A percentile compares a stretch with the other conserved stretches of the same genome.
These are phyloP conservation scores for Acanthamoeba divionensis DNA, from an alignment of 208 protist species.

Conservation along the genomic window DNA sequence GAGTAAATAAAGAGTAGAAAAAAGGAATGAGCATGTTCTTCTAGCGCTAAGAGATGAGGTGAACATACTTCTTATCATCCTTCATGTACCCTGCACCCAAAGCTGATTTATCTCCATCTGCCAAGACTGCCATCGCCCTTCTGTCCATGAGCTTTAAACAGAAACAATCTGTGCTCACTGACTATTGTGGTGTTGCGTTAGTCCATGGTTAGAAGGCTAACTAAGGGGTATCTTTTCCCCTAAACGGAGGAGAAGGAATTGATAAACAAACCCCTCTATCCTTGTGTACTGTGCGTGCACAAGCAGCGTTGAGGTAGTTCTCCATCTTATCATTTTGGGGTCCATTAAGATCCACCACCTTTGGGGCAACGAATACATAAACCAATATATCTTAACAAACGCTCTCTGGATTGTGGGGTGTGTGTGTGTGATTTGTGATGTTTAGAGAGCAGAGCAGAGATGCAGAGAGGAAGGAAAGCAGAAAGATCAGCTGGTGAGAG, in stretches of 20 bases:
- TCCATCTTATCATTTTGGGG: slow-evolving; percentile 3
- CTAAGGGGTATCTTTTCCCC: too few relatives aligned
- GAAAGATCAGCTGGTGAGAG: background rate
- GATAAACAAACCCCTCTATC: background rate
- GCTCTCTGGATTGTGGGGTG: too few relatives aligned
- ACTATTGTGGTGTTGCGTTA: background rate
- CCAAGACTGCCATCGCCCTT: background rate
- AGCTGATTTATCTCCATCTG: background rate
- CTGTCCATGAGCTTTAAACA: slow-evolving; percentile 27
- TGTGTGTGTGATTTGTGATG: too few relatives aligned
- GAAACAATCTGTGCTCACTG: slow-evolving; percentile 10
- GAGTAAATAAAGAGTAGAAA: too few relatives aligned
- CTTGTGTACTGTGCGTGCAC: slow-evolving; percentile 8
- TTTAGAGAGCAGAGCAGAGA: too few relatives aligned
- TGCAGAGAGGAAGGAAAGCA: background rate
- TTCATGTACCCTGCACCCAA: background rate
- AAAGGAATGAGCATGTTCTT: too few relatives aligned
- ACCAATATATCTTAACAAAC: too few relatives aligned
- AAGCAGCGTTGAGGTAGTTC: slow-evolving; percentile 30
- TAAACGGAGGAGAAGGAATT: too few relatives aligned
- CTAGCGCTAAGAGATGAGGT: too few relatives aligned
- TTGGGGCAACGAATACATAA: background rate
- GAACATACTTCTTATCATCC: too few relatives aligned
- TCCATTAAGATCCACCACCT: slow-evolving; percentile 7
- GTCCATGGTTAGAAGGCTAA: background rate